These are phyloP conservation scores for Penicillium arizonense DNA, from an alignment of 495 filamentous ascomycete species.

Conservation along the genomic window DNA sequence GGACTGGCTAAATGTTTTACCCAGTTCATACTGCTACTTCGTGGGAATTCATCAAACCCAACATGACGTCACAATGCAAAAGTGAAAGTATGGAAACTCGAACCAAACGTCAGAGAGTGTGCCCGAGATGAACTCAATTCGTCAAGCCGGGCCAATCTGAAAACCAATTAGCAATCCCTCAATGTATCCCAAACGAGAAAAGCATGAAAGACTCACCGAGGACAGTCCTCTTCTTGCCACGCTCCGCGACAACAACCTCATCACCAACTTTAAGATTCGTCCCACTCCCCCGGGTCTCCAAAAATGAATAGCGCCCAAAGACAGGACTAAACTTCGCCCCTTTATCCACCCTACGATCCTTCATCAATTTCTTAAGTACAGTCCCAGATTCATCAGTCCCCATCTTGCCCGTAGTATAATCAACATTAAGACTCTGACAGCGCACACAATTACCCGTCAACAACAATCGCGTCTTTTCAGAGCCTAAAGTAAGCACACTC, in stretches of 20 bases:
- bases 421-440: conserved; percentile 78
- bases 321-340: conserved; percentile 75
- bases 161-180: conserved; percentile 3
- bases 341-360: conserved; percentile 72
- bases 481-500: conserved; percentile 57
- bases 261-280: conserved; percentile 63
- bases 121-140: conserved; percentile 8
- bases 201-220: conserved; percentile 53
- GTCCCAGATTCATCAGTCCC: conserved; percentile 61
- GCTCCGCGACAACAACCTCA: conserved; percentile 59
- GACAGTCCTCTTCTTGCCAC: conserved; percentile 56
- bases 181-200: not conserved
- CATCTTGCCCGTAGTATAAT: conserved; percentile 71
- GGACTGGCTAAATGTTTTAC: too few relatives aligned
- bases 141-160: conserved; percentile 30
- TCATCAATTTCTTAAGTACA: conserved; percentile 74
- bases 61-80: not conserved
- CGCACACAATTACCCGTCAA: conserved; percentile 80
- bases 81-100: too few relatives aligned
- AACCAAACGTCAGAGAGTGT: too few relatives aligned
- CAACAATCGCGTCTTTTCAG: conserved; percentile 39
- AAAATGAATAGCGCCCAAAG: conserved; percentile 80
- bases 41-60: not conserved
- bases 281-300: conserved; percentile 33
- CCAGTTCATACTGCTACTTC: too few relatives aligned